phyloP scores from a whole-genome alignment of 2,329 filamentous ascomycete genomes.

The Sclerotinia borealis region DNA sequence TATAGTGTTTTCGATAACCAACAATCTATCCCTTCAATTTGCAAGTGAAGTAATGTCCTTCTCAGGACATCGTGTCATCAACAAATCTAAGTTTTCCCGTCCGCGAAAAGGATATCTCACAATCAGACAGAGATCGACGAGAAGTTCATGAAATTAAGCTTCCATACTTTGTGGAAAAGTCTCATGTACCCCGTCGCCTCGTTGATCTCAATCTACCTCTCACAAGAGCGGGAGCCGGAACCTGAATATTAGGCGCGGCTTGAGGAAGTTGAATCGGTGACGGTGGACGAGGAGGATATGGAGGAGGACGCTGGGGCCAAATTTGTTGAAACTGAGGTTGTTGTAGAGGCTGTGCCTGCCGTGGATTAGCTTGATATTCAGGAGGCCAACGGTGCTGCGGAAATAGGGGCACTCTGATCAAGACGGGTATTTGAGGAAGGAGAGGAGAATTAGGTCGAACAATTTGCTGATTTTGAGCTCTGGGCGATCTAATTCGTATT shows the following conservation, averaged over 20 bases:
- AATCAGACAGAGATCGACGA: not conserved
- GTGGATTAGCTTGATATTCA: not conserved
- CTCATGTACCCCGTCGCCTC: not conserved
- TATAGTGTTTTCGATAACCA: not conserved
- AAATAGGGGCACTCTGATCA: not conserved
- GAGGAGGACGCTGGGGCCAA: slow-evolving; percentile 29
- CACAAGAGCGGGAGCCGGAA: not conserved
- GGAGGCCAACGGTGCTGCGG: not conserved
- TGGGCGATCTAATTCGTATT: not conserved
- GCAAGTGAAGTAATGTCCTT: too few species aligned
- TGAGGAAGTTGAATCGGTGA: not conserved
- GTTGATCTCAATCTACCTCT: not conserved
- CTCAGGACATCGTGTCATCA: too few species aligned
- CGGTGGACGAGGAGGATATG: not conserved
- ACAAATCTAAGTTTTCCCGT: too few species aligned
- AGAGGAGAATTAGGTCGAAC: not conserved
- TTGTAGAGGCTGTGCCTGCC: not conserved
- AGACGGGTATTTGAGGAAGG: not conserved
- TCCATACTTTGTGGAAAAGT: not conserved
- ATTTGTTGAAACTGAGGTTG: not conserved
- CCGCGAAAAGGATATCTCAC: not conserved
- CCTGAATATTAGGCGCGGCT: not conserved
- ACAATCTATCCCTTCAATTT: not conserved
- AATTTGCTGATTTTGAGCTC: not conserved
- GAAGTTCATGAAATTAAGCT: not conserved